These are phyloP conservation scores for Populus hybrid DNA, from an alignment of 441 rosid species.

Conservation along the genomic window DNA sequence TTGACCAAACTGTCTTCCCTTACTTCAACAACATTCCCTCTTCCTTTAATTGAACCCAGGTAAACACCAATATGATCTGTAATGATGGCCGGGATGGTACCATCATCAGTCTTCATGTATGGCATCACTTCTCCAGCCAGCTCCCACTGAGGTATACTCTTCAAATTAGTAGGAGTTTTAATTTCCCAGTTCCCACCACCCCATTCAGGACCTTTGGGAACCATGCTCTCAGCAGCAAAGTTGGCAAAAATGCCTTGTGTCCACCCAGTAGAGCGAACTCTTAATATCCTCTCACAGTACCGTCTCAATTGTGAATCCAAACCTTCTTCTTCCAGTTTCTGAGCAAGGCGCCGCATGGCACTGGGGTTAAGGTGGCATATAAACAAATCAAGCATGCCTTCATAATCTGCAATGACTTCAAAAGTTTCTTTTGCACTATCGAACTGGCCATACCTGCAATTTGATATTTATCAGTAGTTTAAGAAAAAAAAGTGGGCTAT, in stretches of 20 bases:
- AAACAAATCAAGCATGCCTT: slow-evolving; percentile 93
- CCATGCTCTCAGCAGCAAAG: slow-evolving; percentile 99
- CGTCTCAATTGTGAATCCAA: slow-evolving; percentile 89
- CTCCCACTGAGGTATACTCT: slow-evolving; percentile 90
- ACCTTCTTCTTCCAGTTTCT: slow-evolving; percentile 91
- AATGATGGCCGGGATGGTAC: slow-evolving; percentile 84
- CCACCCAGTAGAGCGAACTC: slow-evolving; percentile 95
- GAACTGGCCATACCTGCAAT: slow-evolving; percentile 91
- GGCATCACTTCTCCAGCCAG: slow-evolving; percentile 98
- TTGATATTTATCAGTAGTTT: slow-evolving; percentile 24
- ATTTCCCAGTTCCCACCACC: slow-evolving; percentile 99
- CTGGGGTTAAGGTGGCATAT: slow-evolving; percentile 98
- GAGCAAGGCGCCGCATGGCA: slow-evolving; percentile 98
- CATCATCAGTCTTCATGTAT: slow-evolving; percentile 95
- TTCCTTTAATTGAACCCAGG: slow-evolving; percentile 88
- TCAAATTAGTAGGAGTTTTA: slow-evolving; percentile 77
- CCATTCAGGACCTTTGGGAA: slow-evolving; percentile 99
- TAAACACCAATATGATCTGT: slow-evolving; percentile 93
- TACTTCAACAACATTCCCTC: slow-evolving; percentile 89
- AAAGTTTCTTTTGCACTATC: slow-evolving; percentile 96
- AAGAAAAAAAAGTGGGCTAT: slow-evolving; percentile 5
- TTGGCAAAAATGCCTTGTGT: slow-evolving; percentile 98
- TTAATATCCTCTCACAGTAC: slow-evolving; percentile 87
- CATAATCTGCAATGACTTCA: slow-evolving; percentile 95
- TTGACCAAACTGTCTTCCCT: slow-evolving; percentile 80